Percentiles rank a stretch among this genome's conserved stretches.
Conservation (phyloP, 192 early-diverging fungal genomes). For the Martensiomyces pterosporus region DNA sequence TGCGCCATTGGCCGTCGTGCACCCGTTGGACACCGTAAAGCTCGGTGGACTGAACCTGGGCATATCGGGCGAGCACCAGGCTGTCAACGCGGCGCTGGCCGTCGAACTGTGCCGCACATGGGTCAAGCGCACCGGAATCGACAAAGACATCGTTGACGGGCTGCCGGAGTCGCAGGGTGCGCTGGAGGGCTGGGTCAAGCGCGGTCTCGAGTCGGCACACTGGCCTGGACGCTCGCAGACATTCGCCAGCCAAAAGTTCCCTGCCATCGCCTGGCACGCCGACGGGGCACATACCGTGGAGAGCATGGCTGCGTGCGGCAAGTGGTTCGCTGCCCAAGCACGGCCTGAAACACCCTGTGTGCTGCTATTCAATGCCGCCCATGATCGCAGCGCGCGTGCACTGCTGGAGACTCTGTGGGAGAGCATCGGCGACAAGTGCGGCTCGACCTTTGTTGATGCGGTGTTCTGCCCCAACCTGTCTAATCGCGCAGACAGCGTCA, state of each 20-base stretch:
- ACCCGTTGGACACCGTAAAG: constrained; percentile 3
- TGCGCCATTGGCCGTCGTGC: constrained; percentile 42
- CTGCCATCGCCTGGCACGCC: constrained; percentile 66
- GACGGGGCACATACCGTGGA: constrained; percentile 97
- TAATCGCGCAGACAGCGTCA: constrained; percentile 59
- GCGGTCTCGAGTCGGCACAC: constrained; percentile 59
- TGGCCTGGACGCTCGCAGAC: constrained; percentile 93
- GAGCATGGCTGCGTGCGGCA: constrained; percentile 62
- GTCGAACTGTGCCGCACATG: constrained; percentile 67
- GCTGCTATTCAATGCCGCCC: constrained; percentile 87
- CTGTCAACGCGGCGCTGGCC: constrained; percentile 79
- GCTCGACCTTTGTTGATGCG: constrained; percentile 59
- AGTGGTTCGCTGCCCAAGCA: constrained; percentile 57
- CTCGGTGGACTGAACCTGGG: constrained; percentile 54
- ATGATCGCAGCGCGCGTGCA: constrained; percentile 59
- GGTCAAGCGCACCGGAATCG: constrained; percentile 36
- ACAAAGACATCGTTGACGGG: background rate
- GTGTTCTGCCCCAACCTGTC: constrained; percentile 82
- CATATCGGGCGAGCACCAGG: constrained; percentile 79
- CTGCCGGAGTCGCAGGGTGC: constrained; percentile 1
- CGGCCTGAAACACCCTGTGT: constrained; percentile 49
- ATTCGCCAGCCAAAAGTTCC: constrained; percentile 48
- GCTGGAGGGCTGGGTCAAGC: constrained; percentile 11
- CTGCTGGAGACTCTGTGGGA: constrained; percentile 67
- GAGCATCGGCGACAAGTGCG: constrained; percentile 20